These are phyloP conservation scores for Aspergillus taichungensis DNA, from an alignment of 495 filamentous ascomycete genomes.

Conservation along the genomic window DNA sequence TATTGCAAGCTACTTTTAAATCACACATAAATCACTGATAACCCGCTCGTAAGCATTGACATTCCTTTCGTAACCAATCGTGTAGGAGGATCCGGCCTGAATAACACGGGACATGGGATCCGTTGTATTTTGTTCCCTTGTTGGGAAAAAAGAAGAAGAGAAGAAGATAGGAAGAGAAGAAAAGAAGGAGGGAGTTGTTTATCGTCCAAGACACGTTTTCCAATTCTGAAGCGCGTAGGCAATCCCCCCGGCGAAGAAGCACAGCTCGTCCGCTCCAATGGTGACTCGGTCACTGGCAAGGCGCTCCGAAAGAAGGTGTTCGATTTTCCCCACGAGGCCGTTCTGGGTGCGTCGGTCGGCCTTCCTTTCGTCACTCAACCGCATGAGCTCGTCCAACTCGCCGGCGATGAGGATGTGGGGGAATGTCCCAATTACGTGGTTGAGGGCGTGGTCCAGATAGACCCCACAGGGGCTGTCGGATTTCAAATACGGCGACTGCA, in stretches of 20 bases:
- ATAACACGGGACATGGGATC: too few species aligned
- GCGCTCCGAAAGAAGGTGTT: conserved; percentile 27
- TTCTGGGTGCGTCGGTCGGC: conserved; percentile 3
- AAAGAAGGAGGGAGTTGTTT: neutral
- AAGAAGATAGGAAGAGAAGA: neutral
- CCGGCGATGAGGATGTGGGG: conserved; percentile 30
- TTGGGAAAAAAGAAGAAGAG: neutral
- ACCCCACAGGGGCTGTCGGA: conserved; percentile 22
- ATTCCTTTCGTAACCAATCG: too few species aligned
- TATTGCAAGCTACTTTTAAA: too few species aligned
- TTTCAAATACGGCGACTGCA: conserved; percentile 28
- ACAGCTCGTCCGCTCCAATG: conserved; percentile 31
- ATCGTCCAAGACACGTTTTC: conserved; percentile 3
- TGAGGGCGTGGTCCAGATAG: conserved; percentile 30
- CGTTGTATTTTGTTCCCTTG: neutral
- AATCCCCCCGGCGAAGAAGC: conserved; percentile 37
- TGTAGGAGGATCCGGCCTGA: too few species aligned
- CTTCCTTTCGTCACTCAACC: conserved; percentile 17
- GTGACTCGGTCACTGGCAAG: conserved; percentile 23
- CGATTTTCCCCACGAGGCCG: conserved; percentile 24
- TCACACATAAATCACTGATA: too few species aligned
- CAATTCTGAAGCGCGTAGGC: conserved; percentile 30
- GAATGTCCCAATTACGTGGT: conserved; percentile 37
- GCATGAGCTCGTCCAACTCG: conserved; percentile 29
- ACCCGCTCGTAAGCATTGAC: too few species aligned